These are phyloP conservation scores for Fusarium sp. DNA, from an alignment of 2,329 filamentous ascomycete species.

Conservation along the genomic window DNA sequence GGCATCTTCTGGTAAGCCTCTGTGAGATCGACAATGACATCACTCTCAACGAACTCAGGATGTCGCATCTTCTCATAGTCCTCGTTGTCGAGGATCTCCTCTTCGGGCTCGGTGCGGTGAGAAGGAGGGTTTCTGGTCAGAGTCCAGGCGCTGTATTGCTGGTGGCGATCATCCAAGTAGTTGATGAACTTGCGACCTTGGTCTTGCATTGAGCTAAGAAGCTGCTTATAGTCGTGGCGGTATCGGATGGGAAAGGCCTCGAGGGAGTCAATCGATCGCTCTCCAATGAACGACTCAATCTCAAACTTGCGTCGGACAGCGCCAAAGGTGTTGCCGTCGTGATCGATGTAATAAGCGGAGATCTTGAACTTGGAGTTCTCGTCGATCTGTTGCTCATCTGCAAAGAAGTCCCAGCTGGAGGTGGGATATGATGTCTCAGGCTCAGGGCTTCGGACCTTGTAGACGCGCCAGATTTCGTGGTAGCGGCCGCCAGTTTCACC, in stretches of 20 bases:
- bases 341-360: conserved; percentile 53
- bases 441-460: conserved; percentile 44
- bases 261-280: conserved; percentile 49
- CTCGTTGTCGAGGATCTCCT: conserved; percentile 45
- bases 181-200: conserved; percentile 47
- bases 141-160: conserved; percentile 54
- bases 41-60: conserved; percentile 51
- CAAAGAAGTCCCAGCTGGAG: conserved; percentile 48
- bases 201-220: conserved; percentile 45
- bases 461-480: conserved; percentile 52
- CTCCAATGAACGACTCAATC: conserved; percentile 49
- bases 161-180: conserved; percentile 48
- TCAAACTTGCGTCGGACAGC: conserved; percentile 50
- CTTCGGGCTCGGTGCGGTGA: conserved; percentile 38
- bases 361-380: conserved; percentile 46
- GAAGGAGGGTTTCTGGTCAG: conserved; percentile 49
- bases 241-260: conserved; percentile 52
- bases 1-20: conserved; percentile 52
- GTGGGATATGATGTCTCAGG: conserved; percentile 42
- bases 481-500: conserved; percentile 48
- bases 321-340: conserved; percentile 50
- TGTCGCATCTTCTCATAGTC: conserved; percentile 48
- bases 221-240: conserved; percentile 45
- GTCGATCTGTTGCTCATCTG: conserved; percentile 44
- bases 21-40: conserved; percentile 54